Base-by-base conservation (phyloP, 495 filamentous ascomycete species). In the Penicillium nucicola region DNA sequence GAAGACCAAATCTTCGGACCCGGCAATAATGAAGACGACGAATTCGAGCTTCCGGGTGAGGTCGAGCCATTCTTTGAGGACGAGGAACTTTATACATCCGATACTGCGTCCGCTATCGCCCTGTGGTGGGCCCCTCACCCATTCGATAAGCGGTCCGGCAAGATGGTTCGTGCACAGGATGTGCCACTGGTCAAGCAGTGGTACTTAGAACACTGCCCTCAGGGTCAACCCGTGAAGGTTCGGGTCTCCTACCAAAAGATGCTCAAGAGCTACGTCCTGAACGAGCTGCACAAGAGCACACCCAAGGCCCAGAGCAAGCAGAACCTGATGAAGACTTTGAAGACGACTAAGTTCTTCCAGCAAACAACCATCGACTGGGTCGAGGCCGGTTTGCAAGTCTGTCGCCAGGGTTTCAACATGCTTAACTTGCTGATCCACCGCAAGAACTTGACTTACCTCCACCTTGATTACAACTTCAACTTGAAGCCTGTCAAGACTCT, bases 401-500 rank as follows among this genome's bases (percentile, higher is more conserved):
- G 93, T 67, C 83, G 95, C 37, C 95, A 99, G 64, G 95, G 95
- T 25, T 99, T 96, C 76, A 99, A 97, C 75, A 99, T 99, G 95
- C 78, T 99, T 53, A 99, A 97, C 65, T 75, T 99, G 48, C 74
- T 99, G 58, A 99, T 99, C 58, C 95, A 99, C 66, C 83, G 95
- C 51, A 99, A 99, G 82, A 97, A 97, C 66, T 75, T 99, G 50
- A 99, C 95, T 5, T 99, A 99, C 70, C 82, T 99, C 34, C 95
- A 99, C 77, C 79, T 99, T 20, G 95, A 99, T 60, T 99, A 97
- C 75, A 99, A 99, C 73, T 99, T 99, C 78, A 99, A 99, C 72
- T 66, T 99, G 64, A 99, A 99, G 74, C 95, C 95, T 8, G 92
- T 99, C 53, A 99, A 99, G 71, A 99, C 95, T 0, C 66, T 99